Base-by-base conservation (phyloP, 257 asterid genomes). In the Craterostigma plantagineum region DNA sequence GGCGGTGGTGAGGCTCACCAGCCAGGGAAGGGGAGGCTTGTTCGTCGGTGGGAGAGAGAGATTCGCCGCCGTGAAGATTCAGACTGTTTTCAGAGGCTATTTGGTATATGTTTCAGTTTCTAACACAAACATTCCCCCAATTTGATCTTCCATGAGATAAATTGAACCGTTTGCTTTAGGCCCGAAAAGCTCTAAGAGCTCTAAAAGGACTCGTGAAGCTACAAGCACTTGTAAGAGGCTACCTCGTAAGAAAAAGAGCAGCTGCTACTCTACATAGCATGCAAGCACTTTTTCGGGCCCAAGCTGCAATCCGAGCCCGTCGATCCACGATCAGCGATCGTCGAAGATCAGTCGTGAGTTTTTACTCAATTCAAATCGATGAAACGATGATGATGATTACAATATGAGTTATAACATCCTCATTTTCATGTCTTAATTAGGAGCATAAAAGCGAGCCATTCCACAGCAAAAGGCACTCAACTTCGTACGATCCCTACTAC, bases 251-350 rank as follows among this genome's bases (percentile, higher is more conserved):
- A 14, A 90, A 90, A 33, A 62, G 86, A 23, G 79, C 98, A 0
- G 86, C 95, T 9, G 92, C 82, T 1, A 77, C 98, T 44, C 71
- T 82, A 12, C 76, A 71, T 37, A 74, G 95, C 65, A 79, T 90
- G 93, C 76, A 90, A 58, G 98, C 91, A 47, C 91, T 90, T 42
- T 45, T 90, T 46, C 79, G 91, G 73, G 95, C 92, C 5, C 98
- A 83, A 57, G 48, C 67, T 8, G 37, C 64, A 7, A 63, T 57
- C 14, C 69, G 86, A 3, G 64, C 84, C 40, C 79, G 77, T 8
- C 70, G 59, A 3, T 67, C 64, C 0, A 50, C 39, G 41, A 52
- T 14, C 38, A 51, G 55, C 8, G 76, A 60, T 3, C 9, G 46
- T 4, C 48, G 79, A 55, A 75, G 69, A 46, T 66, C 70, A 11